These are phyloP conservation scores for Aspergillus sp. DNA, from an alignment of 2,329 filamentous ascomycete species.

Conservation along the genomic window DNA sequence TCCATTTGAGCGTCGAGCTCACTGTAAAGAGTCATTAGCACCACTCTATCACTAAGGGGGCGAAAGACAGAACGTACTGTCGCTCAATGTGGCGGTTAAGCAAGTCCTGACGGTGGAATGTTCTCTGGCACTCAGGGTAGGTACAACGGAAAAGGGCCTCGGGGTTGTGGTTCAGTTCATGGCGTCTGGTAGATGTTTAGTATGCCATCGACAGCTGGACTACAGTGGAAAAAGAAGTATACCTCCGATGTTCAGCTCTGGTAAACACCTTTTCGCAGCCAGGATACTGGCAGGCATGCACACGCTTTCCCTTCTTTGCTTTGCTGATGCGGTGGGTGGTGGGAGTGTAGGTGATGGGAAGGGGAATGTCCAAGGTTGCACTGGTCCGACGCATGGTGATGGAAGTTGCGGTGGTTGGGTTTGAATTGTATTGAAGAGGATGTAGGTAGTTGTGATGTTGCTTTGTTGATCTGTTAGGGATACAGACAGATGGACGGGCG, in stretches of 20 bases:
- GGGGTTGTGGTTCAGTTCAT: constrained; percentile 46
- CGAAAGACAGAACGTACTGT: constrained; percentile 34
- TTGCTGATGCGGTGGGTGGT: constrained; percentile 47
- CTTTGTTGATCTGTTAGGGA: too few relatives aligned
- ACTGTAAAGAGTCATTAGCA: constrained; percentile 15
- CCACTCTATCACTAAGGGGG: not conserved
- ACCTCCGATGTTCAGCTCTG: constrained; percentile 43
- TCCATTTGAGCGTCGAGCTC: constrained; percentile 32
- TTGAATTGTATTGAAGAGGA: not conserved
- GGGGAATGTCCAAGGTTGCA: constrained; percentile 22
- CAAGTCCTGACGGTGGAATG: constrained; percentile 44
- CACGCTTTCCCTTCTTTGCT: constrained; percentile 47
- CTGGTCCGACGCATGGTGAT: constrained; percentile 23
- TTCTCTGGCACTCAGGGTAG: constrained; percentile 39
- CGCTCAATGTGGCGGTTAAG: constrained; percentile 44
- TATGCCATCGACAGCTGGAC: not conserved
- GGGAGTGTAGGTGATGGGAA: constrained; percentile 41
- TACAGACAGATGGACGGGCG: not conserved
- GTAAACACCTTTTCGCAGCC: constrained; percentile 47
- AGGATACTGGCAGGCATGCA: constrained; percentile 42
- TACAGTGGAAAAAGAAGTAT: not conserved
- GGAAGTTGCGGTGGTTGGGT: constrained; percentile 5
- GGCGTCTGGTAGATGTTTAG: constrained; percentile 28
- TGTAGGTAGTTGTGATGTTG: not conserved
- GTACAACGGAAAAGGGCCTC: constrained; percentile 40